phyloP scores from a whole-genome alignment of 352 stramenopile species.

The Phytophthora cajani region DNA sequence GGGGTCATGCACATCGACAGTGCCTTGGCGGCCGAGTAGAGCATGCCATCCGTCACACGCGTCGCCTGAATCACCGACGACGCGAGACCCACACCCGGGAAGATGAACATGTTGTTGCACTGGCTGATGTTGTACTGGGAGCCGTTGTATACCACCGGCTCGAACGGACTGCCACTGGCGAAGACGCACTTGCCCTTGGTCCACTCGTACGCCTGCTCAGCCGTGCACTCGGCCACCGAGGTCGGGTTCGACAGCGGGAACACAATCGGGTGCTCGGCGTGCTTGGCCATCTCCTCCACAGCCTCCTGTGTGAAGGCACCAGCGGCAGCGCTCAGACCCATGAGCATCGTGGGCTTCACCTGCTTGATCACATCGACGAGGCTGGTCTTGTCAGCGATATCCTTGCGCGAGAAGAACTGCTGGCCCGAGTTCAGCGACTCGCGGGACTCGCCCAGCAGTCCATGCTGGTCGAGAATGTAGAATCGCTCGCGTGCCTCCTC shows the following conservation, averaged over 20 bases:
- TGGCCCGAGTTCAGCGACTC: constrained; percentile 72
- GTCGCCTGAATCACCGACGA: constrained; percentile 83
- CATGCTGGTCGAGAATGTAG: constrained; percentile 84
- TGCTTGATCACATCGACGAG: constrained; percentile 86
- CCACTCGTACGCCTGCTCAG: constrained; percentile 97
- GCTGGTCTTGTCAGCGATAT: constrained; percentile 74
- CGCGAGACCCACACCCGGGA: constrained; percentile 95
- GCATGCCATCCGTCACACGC: constrained; percentile 94
- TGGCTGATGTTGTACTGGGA: constrained; percentile 84
- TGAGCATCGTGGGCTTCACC: constrained; percentile 94
- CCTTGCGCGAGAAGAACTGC: constrained; percentile 77
- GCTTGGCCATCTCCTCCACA: constrained; percentile 89
- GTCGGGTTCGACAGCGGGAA: constrained; percentile 98
- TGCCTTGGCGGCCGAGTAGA: constrained; percentile 94
- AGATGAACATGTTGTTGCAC: constrained; percentile 98
- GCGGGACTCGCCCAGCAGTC: constrained; percentile 62
- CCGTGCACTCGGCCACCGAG: constrained; percentile 95
- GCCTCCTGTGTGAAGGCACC: constrained; percentile 90
- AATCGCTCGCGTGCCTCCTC: constrained; percentile 79
- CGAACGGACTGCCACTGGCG: constrained; percentile 96
- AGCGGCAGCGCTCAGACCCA: constrained; percentile 91
- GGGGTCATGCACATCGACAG: constrained; percentile 93
- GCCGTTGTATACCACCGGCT: constrained; percentile 90
- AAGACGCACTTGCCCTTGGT: constrained; percentile 96
- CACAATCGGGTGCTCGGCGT: constrained; percentile 93